Conservation (phyloP, 2,329 filamentous ascomycete species). For the Tolypocladium amazonense region DNA sequence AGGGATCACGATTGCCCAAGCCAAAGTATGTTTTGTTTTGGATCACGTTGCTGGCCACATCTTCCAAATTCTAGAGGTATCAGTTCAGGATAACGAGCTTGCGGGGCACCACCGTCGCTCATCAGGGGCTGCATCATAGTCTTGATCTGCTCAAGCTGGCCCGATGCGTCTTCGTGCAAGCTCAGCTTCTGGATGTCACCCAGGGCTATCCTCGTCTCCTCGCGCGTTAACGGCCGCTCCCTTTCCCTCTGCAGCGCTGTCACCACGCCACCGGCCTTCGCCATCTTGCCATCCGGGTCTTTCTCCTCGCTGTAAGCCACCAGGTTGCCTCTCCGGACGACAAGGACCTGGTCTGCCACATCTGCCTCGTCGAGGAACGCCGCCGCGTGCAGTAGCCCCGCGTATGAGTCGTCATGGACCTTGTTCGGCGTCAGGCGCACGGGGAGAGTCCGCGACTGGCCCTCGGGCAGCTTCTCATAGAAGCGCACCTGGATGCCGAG, state of each 20-base stretch:
- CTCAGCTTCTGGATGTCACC: constrained; percentile 14
- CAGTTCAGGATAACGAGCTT: constrained; percentile 6
- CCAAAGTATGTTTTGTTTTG: constrained; percentile 5
- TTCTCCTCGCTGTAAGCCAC: constrained; percentile 18
- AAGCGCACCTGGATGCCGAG: constrained; percentile 31
- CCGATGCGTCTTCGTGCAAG: constrained; percentile 8
- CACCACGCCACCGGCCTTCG: constrained; percentile 5
- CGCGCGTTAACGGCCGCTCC: constrained; percentile 13
- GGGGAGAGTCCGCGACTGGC: constrained; percentile 22
- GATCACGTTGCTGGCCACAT: background rate
- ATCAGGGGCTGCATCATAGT: constrained; percentile 14
- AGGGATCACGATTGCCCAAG: constrained; percentile 1
- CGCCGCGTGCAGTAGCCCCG: constrained; percentile 25
- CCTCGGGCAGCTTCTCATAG: constrained; percentile 23
- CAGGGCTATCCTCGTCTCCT: constrained; percentile 13
- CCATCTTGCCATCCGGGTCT: background rate
- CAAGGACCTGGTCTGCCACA: constrained; percentile 23
- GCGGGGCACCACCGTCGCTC: background rate
- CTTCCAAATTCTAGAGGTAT: constrained; percentile 11
- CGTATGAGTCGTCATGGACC: constrained; percentile 36
- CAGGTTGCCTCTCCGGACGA: constrained; percentile 26
- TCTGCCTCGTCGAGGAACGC: constrained; percentile 21
- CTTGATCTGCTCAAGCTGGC: constrained; percentile 13
- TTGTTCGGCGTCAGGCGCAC: constrained; percentile 28
- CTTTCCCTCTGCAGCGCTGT: constrained; percentile 16